Conservation (phyloP, 202 grass and related monocot species). For the Elaeis oleifera region DNA sequence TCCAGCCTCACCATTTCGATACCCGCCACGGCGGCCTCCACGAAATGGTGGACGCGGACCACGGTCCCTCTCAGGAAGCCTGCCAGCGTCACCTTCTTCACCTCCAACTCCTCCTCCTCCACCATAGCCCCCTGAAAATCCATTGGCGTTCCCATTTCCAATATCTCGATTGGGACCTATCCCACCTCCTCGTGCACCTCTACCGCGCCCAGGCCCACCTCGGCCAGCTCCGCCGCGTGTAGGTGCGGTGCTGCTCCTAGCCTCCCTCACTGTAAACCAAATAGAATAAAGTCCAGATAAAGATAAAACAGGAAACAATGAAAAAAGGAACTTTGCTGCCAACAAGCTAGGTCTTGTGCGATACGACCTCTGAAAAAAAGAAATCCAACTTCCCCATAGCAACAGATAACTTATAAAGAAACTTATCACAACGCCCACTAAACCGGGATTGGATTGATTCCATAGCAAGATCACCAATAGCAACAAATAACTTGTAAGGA, state of each 20-base stretch:
- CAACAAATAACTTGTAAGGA: no score
- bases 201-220: constrained; percentile 8
- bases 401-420: no score
- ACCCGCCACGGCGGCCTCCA: constrained; percentile 16
- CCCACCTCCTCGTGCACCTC: constrained; percentile 16
- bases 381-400: no score
- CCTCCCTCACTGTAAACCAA: constrained; percentile 9
- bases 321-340: no score
- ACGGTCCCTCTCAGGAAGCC: constrained; percentile 14
- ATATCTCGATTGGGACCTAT: constrained; percentile 2
- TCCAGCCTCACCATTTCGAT: constrained; percentile 12
- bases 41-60: constrained; percentile 1
- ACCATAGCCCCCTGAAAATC: constrained; percentile 5
- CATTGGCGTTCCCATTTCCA: constrained; percentile 1
- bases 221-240: constrained; percentile 14
- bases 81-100: constrained; percentile 11
- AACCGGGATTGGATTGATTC: no score
- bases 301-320: no score
- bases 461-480: no score
- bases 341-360: no score
- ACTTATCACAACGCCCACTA: no score
- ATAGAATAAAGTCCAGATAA: background rate
- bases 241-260: background rate
- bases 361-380: no score
- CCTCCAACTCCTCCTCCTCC: background rate